Evolutionary conservation across 2,329 filamentous ascomycete species (phyloP), one percentile per base, ranked within the genome.

Genomic region (Dactylellina leptospora): DNA sequence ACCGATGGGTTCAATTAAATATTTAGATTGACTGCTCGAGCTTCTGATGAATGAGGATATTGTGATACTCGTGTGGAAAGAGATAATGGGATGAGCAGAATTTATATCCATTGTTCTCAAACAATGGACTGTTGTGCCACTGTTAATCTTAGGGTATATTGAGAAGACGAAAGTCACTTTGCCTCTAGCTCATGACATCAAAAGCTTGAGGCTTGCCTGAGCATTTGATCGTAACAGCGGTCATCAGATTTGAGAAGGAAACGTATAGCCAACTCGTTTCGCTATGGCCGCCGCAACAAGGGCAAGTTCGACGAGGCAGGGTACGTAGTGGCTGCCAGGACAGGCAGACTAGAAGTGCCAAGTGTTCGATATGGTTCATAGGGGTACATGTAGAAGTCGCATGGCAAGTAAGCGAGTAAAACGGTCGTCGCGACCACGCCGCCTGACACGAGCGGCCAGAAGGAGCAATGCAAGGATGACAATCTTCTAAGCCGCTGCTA

Each of bases 101-200:
- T 68, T 59, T 68, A 68, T 68, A 68, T 27, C 54, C 62, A 68
- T 68, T 68, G 62, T 68, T 60, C 36, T 23, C 2, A 45, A 60
- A 68, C 62, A 68, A 68, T 68, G 45, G 54, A 38, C 62, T 54
- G 53, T 68, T 38, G 54, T 68, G 62, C 62, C 62, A 38, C 54
- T 59, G 11, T 23, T 9, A 2, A 9, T 38, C 4, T 23, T 11
- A 38, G n/a, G 25, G 13, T 5, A 53, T 36, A 6, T 18, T 38
- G 47, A 30, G n/a, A 18, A 23, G 13, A 48, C 13, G 48, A 18
- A 11, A 55, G 44, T 20, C 20, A 56, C 36, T 28, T 54, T 56
- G 30, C 4, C 44, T 58, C 23, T 44, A 44, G 42, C 42, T 50
- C 30, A 51, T 66, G 53, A 51, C 8, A 66, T 36, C 22, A 2